Conservation (phyloP, 495 filamentous ascomycete genomes). For the Neurospora sp. region DNA sequence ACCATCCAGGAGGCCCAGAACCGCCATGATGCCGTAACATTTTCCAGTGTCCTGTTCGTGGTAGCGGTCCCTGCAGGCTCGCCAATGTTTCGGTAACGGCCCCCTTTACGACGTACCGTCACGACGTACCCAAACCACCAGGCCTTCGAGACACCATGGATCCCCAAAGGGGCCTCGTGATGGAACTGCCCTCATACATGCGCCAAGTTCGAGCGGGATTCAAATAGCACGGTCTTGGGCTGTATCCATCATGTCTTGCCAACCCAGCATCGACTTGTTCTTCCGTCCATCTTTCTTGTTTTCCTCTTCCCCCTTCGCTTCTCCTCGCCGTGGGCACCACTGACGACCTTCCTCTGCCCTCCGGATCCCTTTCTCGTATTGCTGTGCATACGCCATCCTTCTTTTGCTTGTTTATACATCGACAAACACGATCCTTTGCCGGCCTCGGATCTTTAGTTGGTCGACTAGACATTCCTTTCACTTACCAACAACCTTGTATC, state of each 20-base stretch:
- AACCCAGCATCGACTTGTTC: constrained; percentile 6
- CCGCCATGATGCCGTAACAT: not conserved
- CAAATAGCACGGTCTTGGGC: constrained; percentile 13
- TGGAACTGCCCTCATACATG: constrained; percentile 14
- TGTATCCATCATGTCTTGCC: constrained; percentile 6
- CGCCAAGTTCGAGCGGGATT: not conserved
- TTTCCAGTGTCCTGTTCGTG: not conserved
- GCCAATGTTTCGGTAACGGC: constrained; percentile 3
- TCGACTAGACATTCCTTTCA: not conserved
- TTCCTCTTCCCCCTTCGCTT: constrained; percentile 6
- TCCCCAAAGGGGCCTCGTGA: constrained; percentile 1
- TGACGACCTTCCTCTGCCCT: not conserved
- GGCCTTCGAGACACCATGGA: constrained; percentile 9
- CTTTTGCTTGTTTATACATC: constrained; percentile 3
- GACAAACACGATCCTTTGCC: not conserved
- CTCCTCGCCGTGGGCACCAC: not conserved
- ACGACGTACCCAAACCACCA: constrained; percentile 8
- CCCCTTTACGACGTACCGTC: constrained; percentile 10
- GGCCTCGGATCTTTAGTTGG: not conserved
- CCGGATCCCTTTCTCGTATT: constrained; percentile 3
- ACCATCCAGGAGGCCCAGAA: not conserved
- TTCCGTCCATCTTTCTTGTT: constrained; percentile 3
- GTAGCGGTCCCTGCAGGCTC: constrained; percentile 4
- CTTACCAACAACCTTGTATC: not conserved
- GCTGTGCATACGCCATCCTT: constrained; percentile 6